These are phyloP conservation scores for Lodderomyces jiufengensis DNA, from an alignment of 1,139 yeast species.

Conservation along the genomic window DNA sequence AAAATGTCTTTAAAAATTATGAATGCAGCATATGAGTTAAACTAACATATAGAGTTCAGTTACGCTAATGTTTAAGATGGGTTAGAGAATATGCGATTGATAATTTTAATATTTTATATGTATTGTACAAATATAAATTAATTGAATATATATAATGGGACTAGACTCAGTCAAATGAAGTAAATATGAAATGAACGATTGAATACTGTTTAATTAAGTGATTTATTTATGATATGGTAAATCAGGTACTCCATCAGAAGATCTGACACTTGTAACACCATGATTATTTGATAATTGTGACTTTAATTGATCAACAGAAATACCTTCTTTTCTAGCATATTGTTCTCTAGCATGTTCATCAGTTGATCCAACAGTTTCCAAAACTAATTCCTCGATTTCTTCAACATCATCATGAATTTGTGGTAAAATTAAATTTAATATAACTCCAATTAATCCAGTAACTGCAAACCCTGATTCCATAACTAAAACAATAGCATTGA, in stretches of 20 bases:
- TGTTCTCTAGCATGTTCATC: conserved; percentile 38
- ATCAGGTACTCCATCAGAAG: conserved; percentile 7
- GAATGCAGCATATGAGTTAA: too few species aligned
- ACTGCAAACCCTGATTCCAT: conserved; percentile 88
- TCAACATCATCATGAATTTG: conserved; percentile 65
- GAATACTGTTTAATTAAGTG: too few species aligned
- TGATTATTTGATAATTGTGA: conserved; percentile 11
- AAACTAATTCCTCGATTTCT: conserved; percentile 44
- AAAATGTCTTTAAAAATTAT: too few species aligned
- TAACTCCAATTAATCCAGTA: conserved; percentile 72
- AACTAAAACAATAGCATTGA: conserved; percentile 75
- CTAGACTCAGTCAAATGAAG: too few species aligned
- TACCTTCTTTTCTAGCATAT: conserved; percentile 36
- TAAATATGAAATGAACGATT: too few species aligned
- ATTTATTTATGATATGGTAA: too few species aligned
- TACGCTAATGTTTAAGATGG: too few species aligned
- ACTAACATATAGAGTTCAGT: too few species aligned
- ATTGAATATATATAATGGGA: too few species aligned
- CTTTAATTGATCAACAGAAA: conserved; percentile 22
- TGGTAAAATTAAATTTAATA: conserved; percentile 69
- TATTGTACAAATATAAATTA: too few species aligned
- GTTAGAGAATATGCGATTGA: too few species aligned
- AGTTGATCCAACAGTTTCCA: conserved; percentile 47
- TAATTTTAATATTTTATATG: too few species aligned
- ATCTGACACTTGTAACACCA: conserved; percentile 5